Percentiles rank a stretch among this genome's conserved stretches.
Evolutionary conservation across 345 rosid genomes (phyloP).

Genomic region (Mangifera indica): DNA sequence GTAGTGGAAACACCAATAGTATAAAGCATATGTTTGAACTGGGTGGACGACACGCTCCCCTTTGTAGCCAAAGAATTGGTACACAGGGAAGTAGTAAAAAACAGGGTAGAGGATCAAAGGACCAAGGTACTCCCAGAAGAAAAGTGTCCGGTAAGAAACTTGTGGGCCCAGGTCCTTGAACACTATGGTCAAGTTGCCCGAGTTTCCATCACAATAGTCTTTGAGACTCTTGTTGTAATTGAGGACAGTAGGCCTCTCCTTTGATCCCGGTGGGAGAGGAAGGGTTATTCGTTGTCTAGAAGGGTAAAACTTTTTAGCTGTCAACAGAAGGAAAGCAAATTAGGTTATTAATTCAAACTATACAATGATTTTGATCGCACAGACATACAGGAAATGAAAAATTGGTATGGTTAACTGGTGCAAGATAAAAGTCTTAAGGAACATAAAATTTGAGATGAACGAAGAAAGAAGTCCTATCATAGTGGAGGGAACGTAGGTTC

Average conservation of each 20-base stretch:
- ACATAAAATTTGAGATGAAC: not conserved
- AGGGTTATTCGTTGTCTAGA: constrained; percentile 96
- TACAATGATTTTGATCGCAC: not conserved
- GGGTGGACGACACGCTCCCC: constrained; percentile 64
- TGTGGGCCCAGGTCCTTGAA: constrained; percentile 96
- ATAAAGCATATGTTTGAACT: constrained; percentile 89
- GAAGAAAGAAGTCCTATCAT: not conserved
- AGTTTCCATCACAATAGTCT: constrained; percentile 70
- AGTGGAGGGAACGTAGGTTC: not conserved
- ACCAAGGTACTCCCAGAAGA: constrained; percentile 94
- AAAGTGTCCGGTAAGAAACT: constrained; percentile 90
- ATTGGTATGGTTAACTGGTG: not conserved
- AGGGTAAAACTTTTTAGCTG: constrained; percentile 89
- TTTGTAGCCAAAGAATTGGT: constrained; percentile 69
- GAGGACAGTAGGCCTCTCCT: constrained; percentile 68
- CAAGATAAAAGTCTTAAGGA: not conserved
- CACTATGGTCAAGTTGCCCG: constrained; percentile 53
- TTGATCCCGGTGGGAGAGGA: constrained; percentile 70
- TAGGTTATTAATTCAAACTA: constrained; percentile 16
- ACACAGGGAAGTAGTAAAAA: constrained; percentile 86
- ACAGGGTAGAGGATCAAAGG: constrained; percentile 82
- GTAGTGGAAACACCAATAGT: constrained; percentile 97
- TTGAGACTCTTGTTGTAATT: constrained; percentile 65
- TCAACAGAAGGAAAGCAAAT: constrained; percentile 23
- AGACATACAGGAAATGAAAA: not conserved